Conservation (phyloP, 768 basidiomycete species). For the Erythrobasidium yunnanense region DNA sequence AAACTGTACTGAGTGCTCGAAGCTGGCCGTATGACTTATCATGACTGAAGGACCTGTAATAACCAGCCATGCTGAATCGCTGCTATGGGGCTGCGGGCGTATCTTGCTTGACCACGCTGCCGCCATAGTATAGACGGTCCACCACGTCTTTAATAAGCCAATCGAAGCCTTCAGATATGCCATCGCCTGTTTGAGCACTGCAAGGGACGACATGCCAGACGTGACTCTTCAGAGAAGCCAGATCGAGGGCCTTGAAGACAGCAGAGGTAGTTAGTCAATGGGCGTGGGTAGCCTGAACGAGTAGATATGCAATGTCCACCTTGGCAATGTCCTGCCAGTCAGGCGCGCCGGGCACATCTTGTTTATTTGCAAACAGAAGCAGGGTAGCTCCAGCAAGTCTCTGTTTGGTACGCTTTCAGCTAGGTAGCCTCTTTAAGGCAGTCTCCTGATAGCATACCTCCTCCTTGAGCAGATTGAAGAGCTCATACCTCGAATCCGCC, state of each 20-base stretch:
- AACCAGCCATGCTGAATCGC: no score
- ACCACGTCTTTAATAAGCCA: conserved; percentile 89
- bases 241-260: conserved; percentile 58
- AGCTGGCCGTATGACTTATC: background rate
- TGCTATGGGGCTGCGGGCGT: no score
- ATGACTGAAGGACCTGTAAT: conserved; percentile 40
- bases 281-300: conserved; percentile 1
- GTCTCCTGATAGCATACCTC: conserved; percentile 54
- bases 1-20: background rate
- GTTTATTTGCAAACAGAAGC: conserved; percentile 94
- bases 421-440: background rate
- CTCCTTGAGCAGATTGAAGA: conserved; percentile 74
- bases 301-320: background rate
- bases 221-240: conserved; percentile 71
- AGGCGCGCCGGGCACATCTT: conserved; percentile 83
- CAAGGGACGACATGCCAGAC: conserved; percentile 82
- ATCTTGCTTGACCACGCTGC: no score
- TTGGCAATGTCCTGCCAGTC: conserved; percentile 44
- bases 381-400: conserved; percentile 77
- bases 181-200: conserved; percentile 79
- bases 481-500: conserved; percentile 75
- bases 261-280: background rate
- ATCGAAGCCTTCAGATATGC: conserved; percentile 71
- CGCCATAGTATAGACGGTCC: conserved; percentile 69
- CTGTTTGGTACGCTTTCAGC: conserved; percentile 44